Conservation (phyloP, 108 stramenopile species). For the Cyclotella atomus region DNA sequence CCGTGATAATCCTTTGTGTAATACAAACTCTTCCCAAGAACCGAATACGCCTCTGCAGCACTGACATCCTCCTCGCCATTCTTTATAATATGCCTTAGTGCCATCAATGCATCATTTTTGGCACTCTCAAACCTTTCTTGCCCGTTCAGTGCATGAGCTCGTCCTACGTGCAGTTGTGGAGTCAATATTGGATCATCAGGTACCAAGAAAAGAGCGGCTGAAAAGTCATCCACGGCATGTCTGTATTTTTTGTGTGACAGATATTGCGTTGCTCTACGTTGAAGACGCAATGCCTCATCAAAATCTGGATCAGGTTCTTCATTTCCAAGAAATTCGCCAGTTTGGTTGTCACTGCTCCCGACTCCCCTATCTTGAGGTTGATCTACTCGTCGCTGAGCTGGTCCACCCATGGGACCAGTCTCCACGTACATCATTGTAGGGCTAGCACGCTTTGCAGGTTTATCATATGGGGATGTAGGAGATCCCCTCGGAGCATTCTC, state of each 20-base stretch:
- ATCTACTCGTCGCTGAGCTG: constrained; percentile 36
- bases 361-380: constrained; percentile 10
- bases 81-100: constrained; percentile 55
- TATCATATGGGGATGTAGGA: neutral
- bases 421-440: constrained; percentile 32
- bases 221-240: constrained; percentile 83
- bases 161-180: constrained; percentile 81
- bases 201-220: constrained; percentile 85
- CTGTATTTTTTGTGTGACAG: constrained; percentile 79
- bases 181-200: constrained; percentile 81
- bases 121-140: constrained; percentile 80
- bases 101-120: constrained; percentile 78
- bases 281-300: constrained; percentile 89
- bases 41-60: constrained; percentile 85
- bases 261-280: constrained; percentile 73
- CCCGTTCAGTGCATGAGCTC: constrained; percentile 88
- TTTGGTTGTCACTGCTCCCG: too few species aligned
- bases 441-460: constrained; percentile 24
- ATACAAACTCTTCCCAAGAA: constrained; percentile 83
- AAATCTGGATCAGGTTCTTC: constrained; percentile 82
- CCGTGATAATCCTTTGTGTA: constrained; percentile 82
- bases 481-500: neutral
- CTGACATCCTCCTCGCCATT: constrained; percentile 60
- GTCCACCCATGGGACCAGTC: constrained; percentile 52
- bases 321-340: constrained; percentile 7